Evolutionary conservation across 1,139 yeast genomes (phyloP).

Genomic region (Saccharomyces pastorianus): DNA sequence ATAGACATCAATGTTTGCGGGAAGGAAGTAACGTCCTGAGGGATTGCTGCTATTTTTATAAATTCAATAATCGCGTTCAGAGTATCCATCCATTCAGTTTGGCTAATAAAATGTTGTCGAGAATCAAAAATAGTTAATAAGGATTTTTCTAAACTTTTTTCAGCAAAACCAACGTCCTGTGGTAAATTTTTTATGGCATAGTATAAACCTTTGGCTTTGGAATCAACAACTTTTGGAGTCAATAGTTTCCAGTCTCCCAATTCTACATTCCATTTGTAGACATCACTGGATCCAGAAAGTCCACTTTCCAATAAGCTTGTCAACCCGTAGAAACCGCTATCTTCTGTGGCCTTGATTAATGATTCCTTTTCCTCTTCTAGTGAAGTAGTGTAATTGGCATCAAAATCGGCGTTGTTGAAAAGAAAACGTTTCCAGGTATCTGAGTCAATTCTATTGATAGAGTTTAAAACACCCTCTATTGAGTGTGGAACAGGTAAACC

Average conservation of each 20-base stretch:
- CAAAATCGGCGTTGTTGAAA: conserved; percentile 51
- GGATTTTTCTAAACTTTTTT: conserved; percentile 5
- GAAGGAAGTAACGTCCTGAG: background rate
- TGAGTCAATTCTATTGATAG: conserved; percentile 35
- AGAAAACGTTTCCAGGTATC: conserved; percentile 39
- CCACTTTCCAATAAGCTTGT: conserved; percentile 13
- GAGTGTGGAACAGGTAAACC: conserved; percentile 58
- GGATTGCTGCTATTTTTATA: background rate
- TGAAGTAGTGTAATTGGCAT: conserved; percentile 48
- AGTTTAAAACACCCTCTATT: conserved; percentile 42
- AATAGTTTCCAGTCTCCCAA: conserved; percentile 28
- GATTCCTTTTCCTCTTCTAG: conserved; percentile 35
- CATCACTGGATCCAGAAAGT: conserved; percentile 3
- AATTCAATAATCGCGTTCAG: background rate
- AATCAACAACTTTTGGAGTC: conserved; percentile 11
- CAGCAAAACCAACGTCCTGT: conserved; percentile 1
- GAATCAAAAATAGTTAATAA: conserved; percentile 3
- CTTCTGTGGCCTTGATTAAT: conserved; percentile 12
- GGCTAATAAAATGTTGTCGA: conserved; percentile 1
- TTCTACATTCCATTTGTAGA: conserved; percentile 24
- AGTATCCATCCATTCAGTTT: conserved; percentile 8
- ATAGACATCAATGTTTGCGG: background rate
- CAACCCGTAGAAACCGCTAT: conserved; percentile 25
- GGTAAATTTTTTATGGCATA: conserved; percentile 13
- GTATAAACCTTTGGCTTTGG: conserved; percentile 19